Percentiles rank a stretch among this genome's conserved stretches.
Conservation (phyloP, 2,329 filamentous ascomycete genomes). For the Colletotrichum spaethianum region DNA sequence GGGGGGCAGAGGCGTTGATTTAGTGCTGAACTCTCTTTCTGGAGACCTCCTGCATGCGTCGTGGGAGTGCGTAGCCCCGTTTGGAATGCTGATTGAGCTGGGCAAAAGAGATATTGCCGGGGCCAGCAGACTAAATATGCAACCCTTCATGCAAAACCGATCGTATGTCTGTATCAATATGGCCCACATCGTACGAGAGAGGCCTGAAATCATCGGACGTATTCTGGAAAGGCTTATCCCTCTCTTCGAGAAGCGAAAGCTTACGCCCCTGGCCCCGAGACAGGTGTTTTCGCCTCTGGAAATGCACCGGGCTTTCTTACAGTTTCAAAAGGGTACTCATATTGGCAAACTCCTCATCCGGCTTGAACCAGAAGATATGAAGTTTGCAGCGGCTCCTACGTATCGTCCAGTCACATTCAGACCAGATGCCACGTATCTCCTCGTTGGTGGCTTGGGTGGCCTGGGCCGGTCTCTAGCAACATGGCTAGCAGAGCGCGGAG, state of each 20-base stretch:
- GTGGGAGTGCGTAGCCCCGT: constrained; percentile 53
- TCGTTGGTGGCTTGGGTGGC: constrained; percentile 15
- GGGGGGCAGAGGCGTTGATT: constrained; percentile 47
- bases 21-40: constrained; percentile 50
- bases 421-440: constrained; percentile 24
- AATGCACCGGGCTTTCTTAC: constrained; percentile 56
- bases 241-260: not conserved
- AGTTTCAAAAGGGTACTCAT: constrained; percentile 60
- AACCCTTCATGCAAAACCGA: constrained; percentile 56
- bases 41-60: constrained; percentile 50
- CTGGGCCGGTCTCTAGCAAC: constrained; percentile 12
- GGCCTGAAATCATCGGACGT: not conserved
- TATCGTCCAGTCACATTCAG: constrained; percentile 20
- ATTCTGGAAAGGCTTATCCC: not conserved
- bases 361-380: constrained; percentile 36
- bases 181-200: not conserved
- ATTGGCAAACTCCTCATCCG: constrained; percentile 60
- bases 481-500: constrained; percentile 27
- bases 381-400: not conserved
- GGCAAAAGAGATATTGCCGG: constrained; percentile 52
- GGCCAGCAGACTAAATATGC: constrained; percentile 60
- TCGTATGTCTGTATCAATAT: constrained; percentile 43
- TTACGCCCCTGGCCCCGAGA: constrained; percentile 23
- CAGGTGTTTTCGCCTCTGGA: constrained; percentile 46
- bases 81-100: constrained; percentile 54